A percentile compares a stretch with the other conserved stretches of the same genome.
These are phyloP conservation scores for Binderoboletus segoi DNA, from an alignment of 1,284 basidiomycete species.

Conservation along the genomic window DNA sequence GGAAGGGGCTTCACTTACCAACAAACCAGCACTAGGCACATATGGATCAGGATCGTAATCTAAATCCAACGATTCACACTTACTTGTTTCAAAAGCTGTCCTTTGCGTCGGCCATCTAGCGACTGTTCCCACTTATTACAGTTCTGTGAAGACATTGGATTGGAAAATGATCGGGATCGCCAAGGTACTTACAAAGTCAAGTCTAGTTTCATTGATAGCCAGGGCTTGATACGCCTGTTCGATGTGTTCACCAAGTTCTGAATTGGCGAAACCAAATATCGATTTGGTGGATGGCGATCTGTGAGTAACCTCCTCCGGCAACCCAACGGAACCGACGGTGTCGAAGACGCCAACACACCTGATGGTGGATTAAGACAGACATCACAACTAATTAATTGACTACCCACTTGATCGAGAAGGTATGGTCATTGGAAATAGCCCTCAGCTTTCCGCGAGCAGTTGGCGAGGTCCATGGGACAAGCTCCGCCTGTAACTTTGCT, in stretches of 20 bases:
- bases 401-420: conserved; percentile 64
- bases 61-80: conserved; percentile 11
- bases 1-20: conserved; percentile 40
- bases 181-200: conserved; percentile 58
- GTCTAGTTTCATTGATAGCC: conserved; percentile 64
- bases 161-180: background rate
- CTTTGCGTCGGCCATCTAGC: conserved; percentile 50
- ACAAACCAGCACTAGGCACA: conserved; percentile 64
- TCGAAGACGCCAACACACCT: conserved; percentile 76
- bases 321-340: conserved; percentile 68
- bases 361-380: conserved; percentile 3
- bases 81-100: conserved; percentile 65
- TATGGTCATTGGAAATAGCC: conserved; percentile 45
- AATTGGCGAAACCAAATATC: conserved; percentile 67
- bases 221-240: conserved; percentile 66
- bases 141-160: conserved; percentile 39
- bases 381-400: background rate
- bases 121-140: conserved; percentile 67
- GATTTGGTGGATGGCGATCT: conserved; percentile 41
- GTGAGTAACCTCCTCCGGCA: conserved; percentile 62
- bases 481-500: conserved; percentile 40
- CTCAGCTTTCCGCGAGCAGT: conserved; percentile 55
- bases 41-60: conserved; percentile 3
- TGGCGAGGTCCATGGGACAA: conserved; percentile 54
- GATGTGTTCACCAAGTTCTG: conserved; percentile 60